These are phyloP conservation scores for Oldenlandia corymbosa DNA, from an alignment of 257 asterid genomes.

Conservation along the genomic window DNA sequence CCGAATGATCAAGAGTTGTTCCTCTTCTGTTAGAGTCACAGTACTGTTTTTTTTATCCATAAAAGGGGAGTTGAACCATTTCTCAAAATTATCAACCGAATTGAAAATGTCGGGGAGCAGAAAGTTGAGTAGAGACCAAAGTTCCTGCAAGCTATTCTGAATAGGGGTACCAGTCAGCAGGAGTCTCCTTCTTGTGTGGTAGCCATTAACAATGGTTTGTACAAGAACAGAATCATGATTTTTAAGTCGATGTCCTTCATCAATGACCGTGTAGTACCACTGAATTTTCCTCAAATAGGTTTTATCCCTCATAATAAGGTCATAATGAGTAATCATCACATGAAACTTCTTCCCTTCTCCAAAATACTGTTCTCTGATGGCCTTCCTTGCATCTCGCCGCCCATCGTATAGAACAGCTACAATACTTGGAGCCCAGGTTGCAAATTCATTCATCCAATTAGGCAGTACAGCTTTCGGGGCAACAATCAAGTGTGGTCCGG, in stretches of 20 bases:
- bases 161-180: slow-evolving; percentile 96
- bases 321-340: slow-evolving; percentile 94
- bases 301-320: slow-evolving; percentile 92
- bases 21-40: slow-evolving; percentile 85
- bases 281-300: slow-evolving; percentile 79
- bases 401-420: slow-evolving; percentile 91
- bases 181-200: slow-evolving; percentile 39
- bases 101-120: slow-evolving; percentile 85
- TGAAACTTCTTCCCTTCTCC: slow-evolving; percentile 95
- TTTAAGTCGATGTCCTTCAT: slow-evolving; percentile 93
- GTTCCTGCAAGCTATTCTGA: slow-evolving; percentile 85
- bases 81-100: slow-evolving; percentile 87
- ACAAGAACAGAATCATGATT: slow-evolving; percentile 31
- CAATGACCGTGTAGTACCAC: slow-evolving; percentile 86
- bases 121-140: slow-evolving; percentile 90
- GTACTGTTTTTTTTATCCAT: slow-evolving; percentile 89
- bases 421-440: slow-evolving; percentile 91
- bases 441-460: slow-evolving; percentile 85
- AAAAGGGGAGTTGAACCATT: slow-evolving; percentile 98
- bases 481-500: slow-evolving; percentile 96
- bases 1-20: slow-evolving; percentile 76
- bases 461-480: slow-evolving; percentile 99
- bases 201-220: not conserved
- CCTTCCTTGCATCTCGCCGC: slow-evolving; percentile 89
- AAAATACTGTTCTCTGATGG: slow-evolving; percentile 74